Conservation (phyloP, 768 basidiomycete species). For the Tricholoma flavovirens region DNA sequence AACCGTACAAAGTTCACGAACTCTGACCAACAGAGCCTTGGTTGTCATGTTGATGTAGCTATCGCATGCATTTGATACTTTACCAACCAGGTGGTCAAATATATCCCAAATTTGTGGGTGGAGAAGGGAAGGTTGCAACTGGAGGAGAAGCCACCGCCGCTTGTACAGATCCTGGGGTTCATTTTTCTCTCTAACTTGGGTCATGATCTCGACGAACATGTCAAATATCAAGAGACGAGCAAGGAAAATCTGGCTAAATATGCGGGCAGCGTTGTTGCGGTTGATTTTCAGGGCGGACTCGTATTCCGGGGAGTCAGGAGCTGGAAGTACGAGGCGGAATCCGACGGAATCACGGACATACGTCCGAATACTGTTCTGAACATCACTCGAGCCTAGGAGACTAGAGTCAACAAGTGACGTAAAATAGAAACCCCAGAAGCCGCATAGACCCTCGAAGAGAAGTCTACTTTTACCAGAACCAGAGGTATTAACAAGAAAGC, state of each 20-base stretch:
- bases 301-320: slow-evolving; percentile 25
- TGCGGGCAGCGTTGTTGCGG: slow-evolving; percentile 30
- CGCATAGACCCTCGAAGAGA: slow-evolving; percentile 38
- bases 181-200: slow-evolving; percentile 4
- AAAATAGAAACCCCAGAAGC: slow-evolving; percentile 44
- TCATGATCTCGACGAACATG: slow-evolving; percentile 31
- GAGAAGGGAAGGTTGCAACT: slow-evolving; percentile 33
- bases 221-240: slow-evolving; percentile 37
- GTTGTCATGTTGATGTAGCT: slow-evolving; percentile 30
- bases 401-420: slow-evolving; percentile 39
- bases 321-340: slow-evolving; percentile 29
- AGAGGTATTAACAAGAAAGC: slow-evolving; percentile 43
- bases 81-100: slow-evolving; percentile 33
- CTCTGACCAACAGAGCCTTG: slow-evolving; percentile 24
- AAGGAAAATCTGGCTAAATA: slow-evolving; percentile 35
- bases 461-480: slow-evolving; percentile 43
- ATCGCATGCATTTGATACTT: slow-evolving; percentile 28
- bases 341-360: slow-evolving; percentile 29
- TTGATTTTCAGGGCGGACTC: slow-evolving; percentile 28
- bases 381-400: slow-evolving; percentile 38
- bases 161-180: slow-evolving; percentile 20
- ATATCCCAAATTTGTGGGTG: slow-evolving; percentile 34
- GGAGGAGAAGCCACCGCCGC: slow-evolving; percentile 36
- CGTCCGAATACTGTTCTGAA: slow-evolving; percentile 34
- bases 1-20: slow-evolving; percentile 23